Evolutionary conservation across 768 basidiomycete genomes (phyloP), one percentile per base, ranked within the genome.

Genomic region (Pulveroboletus sp.): DNA sequence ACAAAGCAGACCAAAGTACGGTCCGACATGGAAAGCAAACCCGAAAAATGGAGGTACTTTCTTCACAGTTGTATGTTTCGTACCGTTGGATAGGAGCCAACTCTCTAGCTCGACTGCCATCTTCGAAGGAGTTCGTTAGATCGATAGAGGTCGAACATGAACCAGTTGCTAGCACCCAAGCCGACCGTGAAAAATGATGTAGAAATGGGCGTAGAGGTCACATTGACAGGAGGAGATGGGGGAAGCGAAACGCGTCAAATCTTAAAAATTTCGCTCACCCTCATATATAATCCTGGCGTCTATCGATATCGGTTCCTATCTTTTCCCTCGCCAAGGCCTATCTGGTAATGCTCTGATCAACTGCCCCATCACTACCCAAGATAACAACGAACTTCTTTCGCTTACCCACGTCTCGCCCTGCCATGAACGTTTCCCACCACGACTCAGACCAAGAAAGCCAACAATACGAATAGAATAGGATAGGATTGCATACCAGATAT

Each of bases 341-440:
- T 5, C 47, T 23, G 48, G 40, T 42, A 40, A 49, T 16, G 42
- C 40, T 39, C 32, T 56, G 31, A n/a, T 44, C 4, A 6, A 17
- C 21, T 4, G n/a, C 5, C 29, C 13, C 14, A 42, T 44, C 24
- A 19, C 45, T 21, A 36, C n/a, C 34, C 23, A 34, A 42, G 27
- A 57, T 29, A 39, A 38, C 24, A 39, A 38, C 5, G 23, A 4
- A 5, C 38, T 49, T 52, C 37, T 32, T 42, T 55, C 40, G 38
- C 52, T 45, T 56, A 37, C 56, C 45, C 35, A 5, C 17, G 17
- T 31, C 35, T 14, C n/a, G 40, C 16, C 46, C 29, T 43, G 40
- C n/a, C n/a, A n/a, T 10, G 36, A 54, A 39, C 13, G n/a, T 20
- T 38, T 42, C 25, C 35, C 16, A n/a, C 34, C 5, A 12, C 10